Conservation (phyloP, 192 early-diverging fungal genomes). For the Chytriomyces sp. region DNA sequence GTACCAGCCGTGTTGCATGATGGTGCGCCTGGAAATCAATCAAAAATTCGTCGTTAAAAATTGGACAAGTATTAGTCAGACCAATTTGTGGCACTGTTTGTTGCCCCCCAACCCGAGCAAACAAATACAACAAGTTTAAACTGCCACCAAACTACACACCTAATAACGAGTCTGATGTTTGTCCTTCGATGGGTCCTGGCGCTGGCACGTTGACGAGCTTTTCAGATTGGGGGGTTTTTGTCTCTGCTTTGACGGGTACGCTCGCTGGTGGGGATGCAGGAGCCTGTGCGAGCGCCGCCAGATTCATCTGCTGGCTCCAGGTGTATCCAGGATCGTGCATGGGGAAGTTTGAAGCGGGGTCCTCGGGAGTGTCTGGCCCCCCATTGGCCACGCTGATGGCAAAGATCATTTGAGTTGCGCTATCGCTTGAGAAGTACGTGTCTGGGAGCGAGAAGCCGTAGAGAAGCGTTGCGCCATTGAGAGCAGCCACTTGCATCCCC, state of each 20-base stretch:
- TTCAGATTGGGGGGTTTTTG: no score
- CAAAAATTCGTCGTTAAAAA: neutral
- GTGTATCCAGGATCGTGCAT: slow-evolving; percentile 6
- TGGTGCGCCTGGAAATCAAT: neutral
- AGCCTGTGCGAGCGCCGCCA: neutral
- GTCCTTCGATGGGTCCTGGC: no score
- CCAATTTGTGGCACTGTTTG: no score
- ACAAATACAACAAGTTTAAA: no score
- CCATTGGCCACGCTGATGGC: neutral
- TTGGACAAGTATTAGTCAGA: no score
- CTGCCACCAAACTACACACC: no score
- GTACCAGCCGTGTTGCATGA: neutral
- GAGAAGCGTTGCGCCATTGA: neutral
- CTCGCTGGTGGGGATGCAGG: neutral
- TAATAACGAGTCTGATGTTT: no score
- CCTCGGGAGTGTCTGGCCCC: slow-evolving; percentile 1
- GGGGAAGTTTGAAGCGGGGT: slow-evolving; percentile 12
- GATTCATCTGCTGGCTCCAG: neutral
- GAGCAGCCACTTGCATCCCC: slow-evolving; percentile 1
- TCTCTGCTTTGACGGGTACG: neutral
- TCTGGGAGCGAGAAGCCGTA: slow-evolving; percentile 12
- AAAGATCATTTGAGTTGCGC: slow-evolving; percentile 18
- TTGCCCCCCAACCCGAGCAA: no score
- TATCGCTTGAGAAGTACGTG: slow-evolving; percentile 5
- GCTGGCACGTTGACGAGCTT: no score